Base-by-base conservation (phyloP, 352 stramenopile species). In the Phytophthora melonis region DNA sequence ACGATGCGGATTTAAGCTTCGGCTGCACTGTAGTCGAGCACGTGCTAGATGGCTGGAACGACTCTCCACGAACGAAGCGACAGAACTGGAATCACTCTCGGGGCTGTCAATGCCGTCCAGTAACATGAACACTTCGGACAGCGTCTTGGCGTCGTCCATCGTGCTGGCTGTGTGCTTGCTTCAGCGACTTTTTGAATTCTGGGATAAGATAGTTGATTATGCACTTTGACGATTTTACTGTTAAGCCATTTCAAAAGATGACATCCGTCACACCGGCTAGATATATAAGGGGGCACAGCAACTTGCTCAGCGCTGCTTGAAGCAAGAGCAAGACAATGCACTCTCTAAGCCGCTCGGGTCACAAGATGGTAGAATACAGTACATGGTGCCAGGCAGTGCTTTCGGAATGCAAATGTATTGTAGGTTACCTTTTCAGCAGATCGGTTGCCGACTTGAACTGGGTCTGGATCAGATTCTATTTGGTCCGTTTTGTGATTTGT, bases 51-150 rank as follows among this genome's bases (percentile, higher is more conserved):
- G 39, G 13, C 39, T 47, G 14, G 11, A 18, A 1, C 68, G 56
- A 3, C 10, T 58, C 21, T 66, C 56, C n/a, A 53, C 13, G 3
- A 66, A 50, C 5, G 55, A 67, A 7, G 41, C 27, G 25, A 23
- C 32, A 55, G 64, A 68, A 43, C 58, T 69, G n/a, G 58, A 52
- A 23, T 77, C 70, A 10, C 58, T 73, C 49, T 58, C 64, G 30
- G 32, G 66, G 43, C 64, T 73, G 43, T 69, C 64, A 13, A 72
- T 60, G 1, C 49, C 16, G 41, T 66, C 57, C 18, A 77, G 43
- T 3, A 77, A 30, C 32, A 23, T 65, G 27, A 77, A n/a, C 6
- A 69, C 47, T 55, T 68, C 39, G 14, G 39, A 47, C 39, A 47
- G 7, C 14, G 14, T 9, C 5, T 47, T 47, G 39, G 39, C 63